phyloP scores from a whole-genome alignment of 495 filamentous ascomycete genomes.

The Penicillium paradoxum region DNA sequence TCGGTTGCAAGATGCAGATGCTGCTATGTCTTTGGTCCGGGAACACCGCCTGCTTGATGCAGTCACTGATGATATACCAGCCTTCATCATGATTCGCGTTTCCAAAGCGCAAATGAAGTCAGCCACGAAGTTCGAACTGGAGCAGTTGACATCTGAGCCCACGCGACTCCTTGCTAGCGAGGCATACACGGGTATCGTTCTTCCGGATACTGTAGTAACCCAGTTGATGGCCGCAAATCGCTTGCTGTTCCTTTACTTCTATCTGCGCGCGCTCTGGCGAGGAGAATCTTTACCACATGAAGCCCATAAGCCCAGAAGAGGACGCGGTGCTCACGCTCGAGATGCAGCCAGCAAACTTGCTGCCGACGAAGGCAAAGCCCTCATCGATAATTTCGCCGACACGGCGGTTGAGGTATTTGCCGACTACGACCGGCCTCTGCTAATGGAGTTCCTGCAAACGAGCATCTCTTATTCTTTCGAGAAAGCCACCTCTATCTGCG shows the following conservation, averaged over 20 bases:
- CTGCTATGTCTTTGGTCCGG: conserved; percentile 75
- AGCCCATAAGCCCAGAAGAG: conserved; percentile 34
- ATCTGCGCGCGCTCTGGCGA: conserved; percentile 79
- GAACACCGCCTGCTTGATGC: conserved; percentile 81
- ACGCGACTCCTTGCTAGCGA: conserved; percentile 85
- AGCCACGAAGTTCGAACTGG: conserved; percentile 65
- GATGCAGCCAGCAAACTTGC: conserved; percentile 44
- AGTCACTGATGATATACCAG: conserved; percentile 80
- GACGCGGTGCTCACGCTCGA: conserved; percentile 33
- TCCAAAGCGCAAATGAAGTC: conserved; percentile 63
- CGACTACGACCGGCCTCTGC: conserved; percentile 66
- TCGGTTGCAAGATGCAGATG: conserved; percentile 82
- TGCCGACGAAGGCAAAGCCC: conserved; percentile 60
- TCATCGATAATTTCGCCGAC: conserved; percentile 83
- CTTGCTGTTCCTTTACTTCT: conserved; percentile 82
- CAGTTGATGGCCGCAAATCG: conserved; percentile 58
- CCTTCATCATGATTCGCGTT: conserved; percentile 81
- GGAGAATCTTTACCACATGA: conserved; percentile 52
- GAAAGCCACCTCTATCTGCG: conserved; percentile 69
- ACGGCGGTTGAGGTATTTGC: conserved; percentile 81
- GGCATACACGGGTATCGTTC: conserved; percentile 81
- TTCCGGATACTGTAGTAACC: conserved; percentile 65
- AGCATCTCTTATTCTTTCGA: conserved; percentile 82
- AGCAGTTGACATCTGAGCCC: conserved; percentile 71
- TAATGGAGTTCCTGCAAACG: conserved; percentile 82